Conservation (phyloP, 257 asterid genomes). For the Solanum sparsipilum region DNA sequence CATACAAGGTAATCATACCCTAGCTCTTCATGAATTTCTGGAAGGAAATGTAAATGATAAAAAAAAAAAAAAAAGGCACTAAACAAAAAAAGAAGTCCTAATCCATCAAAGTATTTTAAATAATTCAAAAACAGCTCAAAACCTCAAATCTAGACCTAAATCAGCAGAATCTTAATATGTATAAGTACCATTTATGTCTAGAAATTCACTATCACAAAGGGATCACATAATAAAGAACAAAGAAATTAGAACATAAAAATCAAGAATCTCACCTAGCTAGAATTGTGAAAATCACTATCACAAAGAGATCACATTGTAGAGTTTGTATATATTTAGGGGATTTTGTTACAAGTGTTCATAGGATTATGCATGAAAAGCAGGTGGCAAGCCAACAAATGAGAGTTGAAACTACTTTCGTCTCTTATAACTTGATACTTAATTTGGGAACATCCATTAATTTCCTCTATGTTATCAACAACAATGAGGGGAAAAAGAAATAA, state of each 20-base stretch:
- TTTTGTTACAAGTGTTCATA: neutral
- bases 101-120: neutral
- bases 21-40: neutral
- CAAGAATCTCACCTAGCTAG: neutral
- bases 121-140: neutral
- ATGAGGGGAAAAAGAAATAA: neutral
- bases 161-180: neutral
- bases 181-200: too few species aligned
- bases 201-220: too few species aligned
- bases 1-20: neutral
- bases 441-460: neutral
- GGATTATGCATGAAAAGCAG: neutral
- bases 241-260: neutral
- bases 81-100: neutral
- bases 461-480: neutral
- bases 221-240: neutral
- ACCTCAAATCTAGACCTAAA: neutral
- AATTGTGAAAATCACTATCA: too few species aligned
- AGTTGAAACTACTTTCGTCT: neutral
- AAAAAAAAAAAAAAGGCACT: neutral
- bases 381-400: neutral
- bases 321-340: neutral
- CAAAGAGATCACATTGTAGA: too few species aligned
- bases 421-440: neutral
- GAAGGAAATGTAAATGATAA: neutral